Base-by-base conservation (phyloP, 208 protist species). In the Acanthamoeba healyi region DNA sequence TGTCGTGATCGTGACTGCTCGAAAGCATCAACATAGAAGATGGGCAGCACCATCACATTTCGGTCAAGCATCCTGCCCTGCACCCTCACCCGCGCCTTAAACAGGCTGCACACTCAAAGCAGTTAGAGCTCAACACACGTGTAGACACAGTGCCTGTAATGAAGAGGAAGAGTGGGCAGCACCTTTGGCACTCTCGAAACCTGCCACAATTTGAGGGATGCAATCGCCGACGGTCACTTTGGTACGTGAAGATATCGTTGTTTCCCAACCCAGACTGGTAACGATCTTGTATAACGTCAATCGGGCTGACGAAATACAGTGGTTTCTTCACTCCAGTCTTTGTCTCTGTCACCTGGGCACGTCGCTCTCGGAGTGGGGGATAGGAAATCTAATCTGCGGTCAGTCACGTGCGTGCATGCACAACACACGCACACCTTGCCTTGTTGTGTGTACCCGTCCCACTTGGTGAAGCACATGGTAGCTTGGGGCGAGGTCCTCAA, bases 401-500 rank as follows among this genome's bases (percentile, higher is more conserved):
- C 24, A 6, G 12, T 29, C 61, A 70, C 61, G 17, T 29, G 29
- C 32, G 54, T 22, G n/a, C 54, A n/a, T n/a, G n/a, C n/a, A 54
- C 49, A 0, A 22, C 49, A 54, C 49, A 54, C 22, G 49, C 49
- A n/a, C 54, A 22, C 22, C 54, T 12, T 61, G 54, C 54, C 22
- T 61, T 12, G 10, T 70, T 38, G 32, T 26, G 24, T 17, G 7
- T 74, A 74, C 29, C 29, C 32, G n/a, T 38, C 65, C 65, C 10
- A 74, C 65, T 22, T 74, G 65, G 17, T 6, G 29, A 24, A 74
- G 19, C 14, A 74, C 36, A 34, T 40, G 36, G 29, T 34, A 24
- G 61, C 61, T 74, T 34, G 65, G 65, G 65, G 65, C 65, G 14
- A 74, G 15, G 65, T 74, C 65, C 65, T 74, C 29, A 9, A n/a